Evolutionary conservation across 495 filamentous ascomycete species (phyloP), one percentile per base, ranked within the genome.

Genomic region (Penicillium pulvis): DNA sequence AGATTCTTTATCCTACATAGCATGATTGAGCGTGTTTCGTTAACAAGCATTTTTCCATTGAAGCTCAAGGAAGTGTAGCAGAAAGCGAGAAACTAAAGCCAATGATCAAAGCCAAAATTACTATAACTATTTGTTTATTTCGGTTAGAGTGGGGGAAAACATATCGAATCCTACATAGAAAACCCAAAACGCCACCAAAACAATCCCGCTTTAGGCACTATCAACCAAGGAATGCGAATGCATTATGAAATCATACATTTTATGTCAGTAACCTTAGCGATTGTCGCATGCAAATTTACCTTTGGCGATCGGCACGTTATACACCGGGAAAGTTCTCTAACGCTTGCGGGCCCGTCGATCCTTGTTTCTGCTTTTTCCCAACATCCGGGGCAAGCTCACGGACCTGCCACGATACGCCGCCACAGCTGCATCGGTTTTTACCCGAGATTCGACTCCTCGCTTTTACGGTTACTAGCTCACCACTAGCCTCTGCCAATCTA

Each of bases 191-290:
- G 30, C 23, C 10, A 23, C 26, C 26, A 46, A 26, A 20, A 45
- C 42, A 30, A 47, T 26, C 33, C 62, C 57, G 47, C 12, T 64
- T 61, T 35, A 30, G 49, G 39, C 53, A 42, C 11, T 12, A 39
- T 14, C 52, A 62, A 54, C 63, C 63, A 59, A 46, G 56, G 59
- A 55, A 51, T 41, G 9, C 6, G 30, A 17, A n/a, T 19, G 12
- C 9, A 28, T 51, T 43, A 64, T 67, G 65, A 67, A 60, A 64
- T 64, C 65, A 67, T 67, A 24, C 50, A 63, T 57, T 59, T 54
- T 14, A 41, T 28, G 28, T 28, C 6, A 0, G 0, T 28, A 28
- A 28, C 28, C 28, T 28, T 4, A 28, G 28, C 28, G 51, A 35
- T 39, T 45, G 53, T 35, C 42, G 45, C 46, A 46, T 26, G 19